phyloP scores from a whole-genome alignment of 2,329 filamentous ascomycete genomes.

The Bretziella fagacearum region DNA sequence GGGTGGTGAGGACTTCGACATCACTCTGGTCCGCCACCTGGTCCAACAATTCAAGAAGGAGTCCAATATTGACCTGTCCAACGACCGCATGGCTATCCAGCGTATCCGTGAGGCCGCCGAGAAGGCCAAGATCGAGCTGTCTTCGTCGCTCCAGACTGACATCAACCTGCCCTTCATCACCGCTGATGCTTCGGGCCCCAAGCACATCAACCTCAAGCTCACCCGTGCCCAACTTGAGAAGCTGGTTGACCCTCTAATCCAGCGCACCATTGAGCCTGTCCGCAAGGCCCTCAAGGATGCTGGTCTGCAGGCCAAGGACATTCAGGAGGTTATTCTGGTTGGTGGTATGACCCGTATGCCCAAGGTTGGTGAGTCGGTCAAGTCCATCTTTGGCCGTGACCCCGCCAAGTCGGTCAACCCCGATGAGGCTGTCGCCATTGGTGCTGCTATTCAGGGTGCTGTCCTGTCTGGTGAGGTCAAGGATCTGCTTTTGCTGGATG shows the following conservation, averaged over 20 bases:
- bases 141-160: slow-evolving; percentile 84
- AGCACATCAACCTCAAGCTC: slow-evolving; percentile 97
- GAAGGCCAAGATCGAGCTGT: slow-evolving; percentile 99
- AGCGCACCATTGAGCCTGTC: slow-evolving; percentile 74
- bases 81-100: slow-evolving; percentile 96
- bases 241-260: slow-evolving; percentile 80
- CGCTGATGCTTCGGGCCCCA: slow-evolving; percentile 83
- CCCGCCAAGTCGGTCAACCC: slow-evolving; percentile 97
- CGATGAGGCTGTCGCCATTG: slow-evolving; percentile 93
- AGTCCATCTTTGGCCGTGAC: slow-evolving; percentile 90
- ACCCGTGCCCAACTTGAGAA: slow-evolving; percentile 82
- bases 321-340: slow-evolving; percentile 94
- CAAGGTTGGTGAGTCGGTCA: slow-evolving; percentile 91
- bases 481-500: slow-evolving; percentile 86
- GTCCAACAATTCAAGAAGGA: slow-evolving; percentile 96
- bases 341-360: slow-evolving; percentile 99
- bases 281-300: slow-evolving; percentile 96
- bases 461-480: slow-evolving; percentile 94
- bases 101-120: slow-evolving; percentile 96
- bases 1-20: slow-evolving; percentile 97
- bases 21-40: slow-evolving; percentile 80
- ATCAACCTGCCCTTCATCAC: slow-evolving; percentile 99
- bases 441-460: slow-evolving; percentile 92
- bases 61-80: slow-evolving; percentile 73
- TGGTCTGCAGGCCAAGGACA: slow-evolving; percentile 75